Percentiles rank a stretch among this genome's conserved stretches.
phyloP scores from a whole-genome alignment of 2,329 filamentous ascomycete species.

The Curvularia sp. region DNA sequence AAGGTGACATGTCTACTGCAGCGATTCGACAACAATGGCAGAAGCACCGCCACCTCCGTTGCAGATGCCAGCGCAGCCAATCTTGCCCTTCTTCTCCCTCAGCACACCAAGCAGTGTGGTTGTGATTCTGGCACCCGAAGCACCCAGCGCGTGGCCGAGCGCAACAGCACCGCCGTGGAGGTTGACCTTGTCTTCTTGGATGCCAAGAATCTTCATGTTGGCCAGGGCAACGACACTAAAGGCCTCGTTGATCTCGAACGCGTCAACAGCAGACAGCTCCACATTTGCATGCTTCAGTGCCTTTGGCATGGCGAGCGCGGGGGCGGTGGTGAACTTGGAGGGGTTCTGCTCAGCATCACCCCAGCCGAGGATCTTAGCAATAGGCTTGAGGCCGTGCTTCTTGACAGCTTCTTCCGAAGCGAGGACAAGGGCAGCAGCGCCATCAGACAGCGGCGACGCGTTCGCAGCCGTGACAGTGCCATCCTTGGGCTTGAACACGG shows the following conservation, averaged over 20 bases:
- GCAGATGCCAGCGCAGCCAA: constrained; percentile 94
- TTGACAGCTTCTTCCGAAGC: constrained; percentile 94
- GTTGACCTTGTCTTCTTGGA: constrained; percentile 88
- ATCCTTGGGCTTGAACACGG: constrained; percentile 79
- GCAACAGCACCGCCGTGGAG: constrained; percentile 94
- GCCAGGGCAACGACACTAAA: constrained; percentile 96
- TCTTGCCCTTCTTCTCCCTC: constrained; percentile 88
- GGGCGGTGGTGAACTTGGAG: constrained; percentile 94
- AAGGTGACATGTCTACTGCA: constrained; percentile 38
- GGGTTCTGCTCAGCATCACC: constrained; percentile 91
- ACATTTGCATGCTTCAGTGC: constrained; percentile 93
- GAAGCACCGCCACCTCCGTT: constrained; percentile 97
- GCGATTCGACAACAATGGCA: constrained; percentile 83
- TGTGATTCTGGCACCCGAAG: constrained; percentile 91
- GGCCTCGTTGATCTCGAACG: constrained; percentile 99
- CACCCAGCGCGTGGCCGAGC: constrained; percentile 92
- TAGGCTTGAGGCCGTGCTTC: constrained; percentile 86
- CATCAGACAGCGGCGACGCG: constrained; percentile 94
- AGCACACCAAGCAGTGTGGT: constrained; percentile 89
- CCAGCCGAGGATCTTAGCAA: constrained; percentile 98
- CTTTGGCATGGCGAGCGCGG: constrained; percentile 93
- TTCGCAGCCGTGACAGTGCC: constrained; percentile 97
- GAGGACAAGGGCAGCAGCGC: constrained; percentile 88
- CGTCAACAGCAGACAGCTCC: constrained; percentile 78
- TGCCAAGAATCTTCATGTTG: constrained; percentile 88